Conservation (phyloP, 805 yeast species). For the Nakazawaea anatomiae region DNA sequence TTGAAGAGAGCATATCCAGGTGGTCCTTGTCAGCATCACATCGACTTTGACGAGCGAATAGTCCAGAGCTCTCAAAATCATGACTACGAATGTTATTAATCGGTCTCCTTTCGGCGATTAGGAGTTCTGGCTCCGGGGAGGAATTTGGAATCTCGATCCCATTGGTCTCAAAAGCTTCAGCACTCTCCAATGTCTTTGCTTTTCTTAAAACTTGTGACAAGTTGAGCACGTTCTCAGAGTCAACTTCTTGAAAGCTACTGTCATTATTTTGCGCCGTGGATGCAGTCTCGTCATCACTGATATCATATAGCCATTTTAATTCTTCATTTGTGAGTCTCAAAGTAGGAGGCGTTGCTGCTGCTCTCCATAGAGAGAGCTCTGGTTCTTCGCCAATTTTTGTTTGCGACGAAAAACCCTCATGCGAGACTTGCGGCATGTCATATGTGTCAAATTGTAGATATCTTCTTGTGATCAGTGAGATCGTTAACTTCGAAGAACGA, state of each 20-base stretch:
- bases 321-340: slow-evolving; percentile 14
- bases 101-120: not conserved
- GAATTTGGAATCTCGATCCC: slow-evolving; percentile 2
- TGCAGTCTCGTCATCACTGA: slow-evolving; percentile 4
- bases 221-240: slow-evolving; percentile 11
- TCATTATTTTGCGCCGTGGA: not conserved
- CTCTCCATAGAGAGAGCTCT: slow-evolving; percentile 13
- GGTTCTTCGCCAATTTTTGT: not conserved
- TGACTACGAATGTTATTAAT: too few relatives aligned
- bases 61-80: too few relatives aligned
- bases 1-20: too few relatives aligned
- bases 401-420: too few relatives aligned
- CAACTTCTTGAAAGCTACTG: not conserved
- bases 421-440: not conserved
- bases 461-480: slow-evolving; percentile 18
- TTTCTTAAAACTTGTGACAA: slow-evolving; percentile 18
- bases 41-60: too few relatives aligned
- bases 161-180: not conserved
- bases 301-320: slow-evolving; percentile 15
- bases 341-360: slow-evolving; percentile 13
- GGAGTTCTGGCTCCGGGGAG: slow-evolving; percentile 1
- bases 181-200: not conserved
- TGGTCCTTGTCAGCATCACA: too few relatives aligned
- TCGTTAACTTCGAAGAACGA: slow-evolving; percentile 16
- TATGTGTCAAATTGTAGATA: slow-evolving; percentile 12